A percentile compares a stretch with the other conserved stretches of the same genome.
phyloP scores from a whole-genome alignment of 2,329 filamentous ascomycete genomes.

The Aspergillus cejpii region DNA sequence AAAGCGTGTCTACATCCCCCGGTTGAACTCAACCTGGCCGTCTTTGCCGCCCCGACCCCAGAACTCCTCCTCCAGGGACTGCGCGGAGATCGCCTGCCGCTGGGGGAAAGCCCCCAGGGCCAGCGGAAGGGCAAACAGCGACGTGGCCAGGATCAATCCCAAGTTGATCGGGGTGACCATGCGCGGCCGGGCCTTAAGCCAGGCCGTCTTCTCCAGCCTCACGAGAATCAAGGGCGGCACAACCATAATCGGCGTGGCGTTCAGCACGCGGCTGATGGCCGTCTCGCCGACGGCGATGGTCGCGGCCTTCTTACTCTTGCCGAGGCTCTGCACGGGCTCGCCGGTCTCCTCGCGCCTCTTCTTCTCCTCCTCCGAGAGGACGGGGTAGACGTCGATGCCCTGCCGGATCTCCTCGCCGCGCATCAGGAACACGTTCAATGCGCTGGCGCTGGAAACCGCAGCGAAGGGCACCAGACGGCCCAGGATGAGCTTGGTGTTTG shows the following conservation, averaged over 20 bases:
- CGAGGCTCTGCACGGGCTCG: conserved; percentile 63
- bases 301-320: conserved; percentile 82
- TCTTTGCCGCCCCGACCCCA: conserved; percentile 68
- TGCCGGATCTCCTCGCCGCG: conserved; percentile 87
- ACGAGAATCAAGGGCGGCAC: conserved; percentile 82
- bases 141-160: conserved; percentile 76
- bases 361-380: conserved; percentile 65
- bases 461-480: conserved; percentile 91
- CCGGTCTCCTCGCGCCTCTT: conserved; percentile 57
- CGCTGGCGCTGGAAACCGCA: conserved; percentile 84
- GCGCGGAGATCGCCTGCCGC: conserved; percentile 70
- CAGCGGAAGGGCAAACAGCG: conserved; percentile 79
- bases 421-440: conserved; percentile 95
- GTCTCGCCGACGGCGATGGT: conserved; percentile 88
- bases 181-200: conserved; percentile 69
- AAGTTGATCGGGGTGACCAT: conserved; percentile 79
- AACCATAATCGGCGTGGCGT: conserved; percentile 95
- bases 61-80: conserved; percentile 77
- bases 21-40: conserved; percentile 90
- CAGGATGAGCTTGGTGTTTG: conserved; percentile 68
- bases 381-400: conserved; percentile 88
- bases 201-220: conserved; percentile 72
- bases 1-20: conserved; percentile 66
- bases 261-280: conserved; percentile 81
- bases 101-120: conserved; percentile 91